Base-by-base conservation (phyloP, 108 stramenopile species). In the Thalassiosira profunda region DNA sequence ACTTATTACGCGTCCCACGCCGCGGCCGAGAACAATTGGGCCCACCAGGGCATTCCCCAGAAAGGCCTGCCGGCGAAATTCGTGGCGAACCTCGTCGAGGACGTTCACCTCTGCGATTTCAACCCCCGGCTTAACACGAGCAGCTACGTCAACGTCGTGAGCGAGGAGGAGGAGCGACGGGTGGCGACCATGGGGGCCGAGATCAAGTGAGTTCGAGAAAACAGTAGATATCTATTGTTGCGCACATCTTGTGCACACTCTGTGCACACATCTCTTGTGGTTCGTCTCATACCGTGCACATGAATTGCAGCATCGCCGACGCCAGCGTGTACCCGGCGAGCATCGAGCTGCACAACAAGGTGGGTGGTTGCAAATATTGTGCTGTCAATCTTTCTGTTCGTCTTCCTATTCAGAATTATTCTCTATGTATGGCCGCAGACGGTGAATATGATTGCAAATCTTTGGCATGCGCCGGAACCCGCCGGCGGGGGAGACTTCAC, bases 381-480 rank as follows among this genome's bases (percentile, higher is more conserved):
- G n/a, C n/a, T n/a, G n/a, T n/a, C n/a, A n/a, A n/a, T n/a, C n/a
- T n/a, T n/a, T n/a, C n/a, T n/a, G n/a, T n/a, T n/a, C n/a, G n/a
- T n/a, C n/a, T n/a, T n/a, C n/a, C n/a, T n/a, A n/a, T n/a, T n/a
- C n/a, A n/a, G n/a, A n/a, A n/a, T n/a, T n/a, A n/a, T n/a, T n/a
- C n/a, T n/a, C n/a, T n/a, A n/a, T n/a, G n/a, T n/a, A n/a, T n/a
- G n/a, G n/a, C n/a, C n/a, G n/a, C n/a, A n/a, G 14, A 66, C 70
- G 41, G 84, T 84, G 35, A 77, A 79, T 70, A 77, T 73, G 45
- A 74, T 84, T 48, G 79, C 77, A 26, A 45, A 66, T 37, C 42
- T 85, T 10, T 85, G 74, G 74, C 33, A 82, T 49, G 76, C 71
- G n/a, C 82, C 81, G 11, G 18, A 28, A 33, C 68, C 53, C 35